phyloP scores from a whole-genome alignment of 1,284 basidiomycete genomes.

The Mycena citricolor region DNA sequence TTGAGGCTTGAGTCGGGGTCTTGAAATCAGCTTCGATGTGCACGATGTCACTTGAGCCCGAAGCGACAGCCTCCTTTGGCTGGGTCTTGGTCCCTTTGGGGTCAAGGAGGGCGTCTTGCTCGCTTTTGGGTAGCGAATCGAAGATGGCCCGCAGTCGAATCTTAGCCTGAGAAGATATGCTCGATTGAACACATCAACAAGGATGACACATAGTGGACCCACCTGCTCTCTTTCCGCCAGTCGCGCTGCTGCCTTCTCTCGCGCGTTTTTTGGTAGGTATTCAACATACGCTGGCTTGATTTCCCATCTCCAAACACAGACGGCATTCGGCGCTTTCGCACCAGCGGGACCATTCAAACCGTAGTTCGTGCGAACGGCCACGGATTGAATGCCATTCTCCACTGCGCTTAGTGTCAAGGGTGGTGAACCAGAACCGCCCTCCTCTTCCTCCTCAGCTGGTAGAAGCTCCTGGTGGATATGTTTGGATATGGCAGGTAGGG shows the following conservation, averaged over 20 bases:
- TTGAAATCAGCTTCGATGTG: conserved; percentile 25
- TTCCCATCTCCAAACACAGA: conserved; percentile 90
- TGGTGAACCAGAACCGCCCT: conserved; percentile 36
- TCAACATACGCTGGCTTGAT: conserved; percentile 55
- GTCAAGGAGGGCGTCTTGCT: conserved; percentile 54
- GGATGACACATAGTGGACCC: conserved; percentile 3
- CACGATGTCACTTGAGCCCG: conserved; percentile 25
- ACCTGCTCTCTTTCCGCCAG: conserved; percentile 68
- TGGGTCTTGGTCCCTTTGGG: conserved; percentile 43
- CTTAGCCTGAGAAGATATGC: conserved; percentile 52
- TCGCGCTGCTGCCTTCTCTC: conserved; percentile 66
- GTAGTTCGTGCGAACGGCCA: conserved; percentile 71
- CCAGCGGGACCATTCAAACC: conserved; percentile 57
- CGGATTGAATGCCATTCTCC: conserved; percentile 59
- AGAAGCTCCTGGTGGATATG: conserved; percentile 63
- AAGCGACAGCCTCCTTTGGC: conserved; percentile 35
- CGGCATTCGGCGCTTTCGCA: conserved; percentile 52
- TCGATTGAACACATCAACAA: conserved; percentile 5
- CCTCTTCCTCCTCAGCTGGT: conserved; percentile 56
- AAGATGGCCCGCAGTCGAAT: conserved; percentile 54
- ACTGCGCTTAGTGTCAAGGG: conserved; percentile 39
- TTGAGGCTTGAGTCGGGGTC: conserved; percentile 27
- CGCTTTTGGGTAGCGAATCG: conserved; percentile 52
- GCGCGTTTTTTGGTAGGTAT: conserved; percentile 70
- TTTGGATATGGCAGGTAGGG: conserved; percentile 56